Percentiles rank a stretch among this genome's conserved stretches.
Evolutionary conservation across 495 filamentous ascomycete genomes (phyloP).

Genomic region (Acidiella bohemica): DNA sequence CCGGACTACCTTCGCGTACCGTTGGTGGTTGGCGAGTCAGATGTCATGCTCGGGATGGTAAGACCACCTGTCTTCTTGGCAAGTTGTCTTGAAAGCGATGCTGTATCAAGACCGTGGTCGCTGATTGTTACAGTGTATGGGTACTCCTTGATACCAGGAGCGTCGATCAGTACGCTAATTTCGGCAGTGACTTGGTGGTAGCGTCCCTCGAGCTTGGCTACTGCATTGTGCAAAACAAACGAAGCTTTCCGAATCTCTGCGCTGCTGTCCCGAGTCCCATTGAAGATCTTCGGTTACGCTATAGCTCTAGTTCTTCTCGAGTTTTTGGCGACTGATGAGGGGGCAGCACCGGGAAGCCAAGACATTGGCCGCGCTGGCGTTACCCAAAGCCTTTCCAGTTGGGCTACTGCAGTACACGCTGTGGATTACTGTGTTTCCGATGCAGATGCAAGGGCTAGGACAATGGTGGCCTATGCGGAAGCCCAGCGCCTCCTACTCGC

Average conservation of each 20-base stretch:
- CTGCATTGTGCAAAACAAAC: background rate
- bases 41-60: background rate
- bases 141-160: constrained; percentile 4
- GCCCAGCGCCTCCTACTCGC: no score
- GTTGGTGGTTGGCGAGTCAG: background rate
- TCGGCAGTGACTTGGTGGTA: constrained; percentile 7
- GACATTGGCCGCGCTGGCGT: no score
- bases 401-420: no score
- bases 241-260: constrained; percentile 4
- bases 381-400: no score
- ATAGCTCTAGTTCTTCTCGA: no score
- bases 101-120: no score
- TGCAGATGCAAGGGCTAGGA: no score
- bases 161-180: constrained; percentile 4
- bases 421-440: no score
- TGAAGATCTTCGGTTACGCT: no score
- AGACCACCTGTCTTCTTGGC: background rate
- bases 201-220: constrained; percentile 1
- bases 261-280: constrained; percentile 3
- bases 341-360: background rate
- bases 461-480: no score
- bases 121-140: constrained; percentile 8
- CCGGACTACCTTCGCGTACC: background rate
- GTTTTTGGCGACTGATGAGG: constrained; percentile 1
- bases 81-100: no score